phyloP scores from a whole-genome alignment of 2,329 filamentous ascomycete genomes.

The Talaromyces amestolkiae region DNA sequence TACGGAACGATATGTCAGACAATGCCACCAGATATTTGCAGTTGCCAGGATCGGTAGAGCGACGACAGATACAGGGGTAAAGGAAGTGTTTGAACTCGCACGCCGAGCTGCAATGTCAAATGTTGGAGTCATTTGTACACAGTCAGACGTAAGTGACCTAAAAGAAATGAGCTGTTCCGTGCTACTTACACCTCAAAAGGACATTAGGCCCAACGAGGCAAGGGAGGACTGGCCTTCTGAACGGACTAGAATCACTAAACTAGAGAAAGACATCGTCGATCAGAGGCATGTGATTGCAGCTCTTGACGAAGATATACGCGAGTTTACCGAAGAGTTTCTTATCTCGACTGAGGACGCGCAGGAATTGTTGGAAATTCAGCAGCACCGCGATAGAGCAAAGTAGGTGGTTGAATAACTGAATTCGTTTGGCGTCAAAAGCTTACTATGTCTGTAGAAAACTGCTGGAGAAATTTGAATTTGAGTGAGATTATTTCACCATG shows the following conservation, averaged over 20 bases:
- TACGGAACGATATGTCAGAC: slow-evolving; percentile 13
- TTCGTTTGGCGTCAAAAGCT: background rate
- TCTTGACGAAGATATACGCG: slow-evolving; percentile 3
- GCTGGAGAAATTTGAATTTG: background rate
- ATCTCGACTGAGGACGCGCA: slow-evolving; percentile 5
- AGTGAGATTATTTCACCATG: slow-evolving; percentile 6
- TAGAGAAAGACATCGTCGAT: background rate
- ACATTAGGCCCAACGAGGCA: slow-evolving; percentile 3
- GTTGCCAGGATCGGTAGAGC: slow-evolving; percentile 13
- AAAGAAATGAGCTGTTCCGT: background rate
- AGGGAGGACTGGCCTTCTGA: slow-evolving; percentile 8
- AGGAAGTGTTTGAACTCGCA: slow-evolving; percentile 13
- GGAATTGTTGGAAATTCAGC: background rate
- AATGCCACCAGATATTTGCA: slow-evolving; percentile 14
- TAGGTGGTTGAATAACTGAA: background rate
- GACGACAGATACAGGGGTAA: slow-evolving; percentile 9
- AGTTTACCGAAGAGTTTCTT: background rate
- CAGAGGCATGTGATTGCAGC: background rate
- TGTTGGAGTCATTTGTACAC: slow-evolving; percentile 9
- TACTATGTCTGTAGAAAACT: background rate
- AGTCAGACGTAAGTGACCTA: slow-evolving; percentile 10
- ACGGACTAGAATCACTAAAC: background rate
- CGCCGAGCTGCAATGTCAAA: slow-evolving; percentile 6
- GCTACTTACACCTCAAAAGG: background rate
- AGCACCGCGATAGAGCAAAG: background rate